Evolutionary conservation across 2,329 filamentous ascomycete species (phyloP), one percentile per base, ranked within the genome.

Genomic region (Boeremia exigua): DNA sequence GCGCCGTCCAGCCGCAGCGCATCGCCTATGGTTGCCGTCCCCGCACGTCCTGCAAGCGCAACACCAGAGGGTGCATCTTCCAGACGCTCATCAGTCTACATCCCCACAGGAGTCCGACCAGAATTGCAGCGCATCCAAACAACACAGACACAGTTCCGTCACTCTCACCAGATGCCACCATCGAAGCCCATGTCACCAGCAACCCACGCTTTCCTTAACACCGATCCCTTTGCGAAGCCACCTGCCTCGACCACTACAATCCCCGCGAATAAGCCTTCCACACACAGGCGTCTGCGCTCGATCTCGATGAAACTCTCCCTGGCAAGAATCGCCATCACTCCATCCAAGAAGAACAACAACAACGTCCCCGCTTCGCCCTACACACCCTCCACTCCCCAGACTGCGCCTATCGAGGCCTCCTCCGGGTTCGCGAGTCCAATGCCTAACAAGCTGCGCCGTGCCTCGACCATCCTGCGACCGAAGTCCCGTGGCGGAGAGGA

Each of bases 301-400:
- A 76, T 76, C 43, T 74, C 71, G 1, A 69, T 71, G 61, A 74
- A 70, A 42, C 68, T 76, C 3, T 71, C 73, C 1, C 67, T 76
- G 1, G 74, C 74, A 30, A 71, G 71, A 54, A 75, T 76, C 27
- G 72, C 74, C 43, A 73, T 76, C 28, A 62, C 63, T 2, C 72
- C 73, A 1, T 68, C 70, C 12, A 73, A 70, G 51, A 70, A 69
- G 36, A 69, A 68, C 51, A 71, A 71, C 47, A 65, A 68, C 37
- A 56, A 56, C 38, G 9, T 2, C 37, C 71, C 70, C 6, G 56
- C 54, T 3, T 73, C 71, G 14, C 72, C 71, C 15, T 59, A 60
- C 48, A 72, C 70, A 19, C 74, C 74, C 12, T 52, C 67, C 36
- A 75, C 74, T 1, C 73, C 74, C 1, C 62, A 66, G 47, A 72